Percentiles rank a stretch among this genome's conserved stretches.
These are phyloP conservation scores for Collybia mongolica DNA, from an alignment of 768 basidiomycete genomes.

Conservation along the genomic window DNA sequence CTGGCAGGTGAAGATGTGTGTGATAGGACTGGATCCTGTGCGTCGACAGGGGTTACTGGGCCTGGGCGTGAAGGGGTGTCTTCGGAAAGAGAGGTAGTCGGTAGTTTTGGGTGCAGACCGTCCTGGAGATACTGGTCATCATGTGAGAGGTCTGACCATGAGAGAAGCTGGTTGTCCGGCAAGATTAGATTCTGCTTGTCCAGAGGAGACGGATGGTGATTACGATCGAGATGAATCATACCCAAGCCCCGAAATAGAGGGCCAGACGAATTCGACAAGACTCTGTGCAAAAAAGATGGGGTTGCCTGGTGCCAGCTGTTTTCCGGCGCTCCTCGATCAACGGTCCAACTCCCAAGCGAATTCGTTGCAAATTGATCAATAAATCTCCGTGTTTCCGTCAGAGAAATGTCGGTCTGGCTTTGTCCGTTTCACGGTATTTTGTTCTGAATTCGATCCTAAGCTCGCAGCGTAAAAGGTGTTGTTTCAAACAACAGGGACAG, in stretches of 20 bases:
- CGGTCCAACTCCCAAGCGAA: not conserved
- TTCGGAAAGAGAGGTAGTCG: conserved; percentile 24
- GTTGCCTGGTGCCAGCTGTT: conserved; percentile 8
- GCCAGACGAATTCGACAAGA: conserved; percentile 8
- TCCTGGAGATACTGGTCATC: conserved; percentile 13
- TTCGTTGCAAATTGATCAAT: not conserved
- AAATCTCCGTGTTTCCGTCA: not conserved
- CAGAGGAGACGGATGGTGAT: conserved; percentile 35
- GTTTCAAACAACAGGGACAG: conserved; percentile 13
- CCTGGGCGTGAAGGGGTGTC: conserved; percentile 1
- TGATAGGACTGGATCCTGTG: conserved; percentile 17
- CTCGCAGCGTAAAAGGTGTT: conserved; percentile 5
- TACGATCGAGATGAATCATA: conserved; percentile 58
- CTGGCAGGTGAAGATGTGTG: conserved; percentile 19
- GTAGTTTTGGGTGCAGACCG: too few relatives aligned
- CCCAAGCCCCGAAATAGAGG: conserved; percentile 14
- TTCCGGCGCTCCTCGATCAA: conserved; percentile 5
- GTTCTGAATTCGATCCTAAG: not conserved
- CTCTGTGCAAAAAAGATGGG: not conserved
- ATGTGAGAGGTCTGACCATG: conserved; percentile 7
- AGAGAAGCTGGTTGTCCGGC: conserved; percentile 11
- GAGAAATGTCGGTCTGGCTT: not conserved
- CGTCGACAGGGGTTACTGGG: not conserved
- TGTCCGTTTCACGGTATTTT: conserved; percentile 1
- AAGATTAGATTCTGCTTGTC: conserved; percentile 6